These are phyloP conservation scores for Quercus parvula DNA, from an alignment of 306 rosid species.

Conservation along the genomic window DNA sequence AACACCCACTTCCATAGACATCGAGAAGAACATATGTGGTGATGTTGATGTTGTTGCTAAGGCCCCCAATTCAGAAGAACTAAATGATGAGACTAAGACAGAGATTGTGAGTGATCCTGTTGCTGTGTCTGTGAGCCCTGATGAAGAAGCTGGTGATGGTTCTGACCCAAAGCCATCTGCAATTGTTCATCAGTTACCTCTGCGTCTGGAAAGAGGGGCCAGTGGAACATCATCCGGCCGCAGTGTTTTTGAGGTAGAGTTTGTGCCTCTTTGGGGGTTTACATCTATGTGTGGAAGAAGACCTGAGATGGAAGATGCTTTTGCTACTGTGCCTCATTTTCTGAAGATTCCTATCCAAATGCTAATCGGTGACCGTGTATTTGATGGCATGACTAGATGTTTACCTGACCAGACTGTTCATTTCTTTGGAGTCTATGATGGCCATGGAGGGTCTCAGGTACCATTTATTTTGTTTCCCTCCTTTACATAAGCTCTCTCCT, in stretches of 20 bases:
- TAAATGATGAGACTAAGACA: conserved; percentile 31
- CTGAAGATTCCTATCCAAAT: conserved; percentile 67
- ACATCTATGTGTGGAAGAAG: conserved; percentile 74
- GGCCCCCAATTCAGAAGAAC: conserved; percentile 26
- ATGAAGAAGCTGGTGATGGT: conserved; percentile 41
- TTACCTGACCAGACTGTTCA: conserved; percentile 56
- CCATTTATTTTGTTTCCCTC: background rate
- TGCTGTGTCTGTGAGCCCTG: conserved; percentile 45
- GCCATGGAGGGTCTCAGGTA: conserved; percentile 94
- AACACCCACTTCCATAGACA: conserved; percentile 38
- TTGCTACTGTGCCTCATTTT: conserved; percentile 54
- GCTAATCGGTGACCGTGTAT: conserved; percentile 59
- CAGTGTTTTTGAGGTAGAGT: conserved; percentile 85
- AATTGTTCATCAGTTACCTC: conserved; percentile 42
- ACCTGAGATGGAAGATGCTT: conserved; percentile 93
- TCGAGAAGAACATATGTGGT: conserved; percentile 33
- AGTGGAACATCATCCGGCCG: conserved; percentile 47
- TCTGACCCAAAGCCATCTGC: conserved; percentile 33
- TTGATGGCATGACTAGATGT: conserved; percentile 56
- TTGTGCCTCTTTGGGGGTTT: conserved; percentile 78
- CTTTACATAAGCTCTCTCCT: background rate
- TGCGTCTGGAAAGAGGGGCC: conserved; percentile 48
- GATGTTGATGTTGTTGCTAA: conserved; percentile 38
- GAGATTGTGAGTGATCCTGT: conserved; percentile 41
- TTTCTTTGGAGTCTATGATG: conserved; percentile 90